Evolutionary conservation across 176 grass and related monocot genomes (phyloP).

Genomic region (Hordeum marinum): DNA sequence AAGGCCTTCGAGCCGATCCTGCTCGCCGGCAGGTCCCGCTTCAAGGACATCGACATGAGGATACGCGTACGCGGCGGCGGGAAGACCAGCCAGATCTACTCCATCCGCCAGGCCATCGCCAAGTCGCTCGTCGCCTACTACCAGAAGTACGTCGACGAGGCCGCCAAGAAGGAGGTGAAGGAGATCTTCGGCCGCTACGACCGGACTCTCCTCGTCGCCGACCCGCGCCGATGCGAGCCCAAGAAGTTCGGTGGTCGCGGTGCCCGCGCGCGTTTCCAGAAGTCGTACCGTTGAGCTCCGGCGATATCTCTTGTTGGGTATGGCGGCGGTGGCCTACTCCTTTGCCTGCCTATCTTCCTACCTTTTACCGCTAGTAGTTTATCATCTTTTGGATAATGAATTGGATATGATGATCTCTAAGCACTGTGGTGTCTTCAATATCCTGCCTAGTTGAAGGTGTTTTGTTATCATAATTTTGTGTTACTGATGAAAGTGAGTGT

Average conservation of each 20-base stretch:
- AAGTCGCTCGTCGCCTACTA: conserved; percentile 69
- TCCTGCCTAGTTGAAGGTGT: background rate
- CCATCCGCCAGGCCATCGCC: conserved; percentile 77
- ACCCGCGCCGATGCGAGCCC: conserved; percentile 76
- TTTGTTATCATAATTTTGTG: background rate
- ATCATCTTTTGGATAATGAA: background rate
- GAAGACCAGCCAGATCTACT: conserved; percentile 81
- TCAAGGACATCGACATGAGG: conserved; percentile 80
- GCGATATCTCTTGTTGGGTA: background rate
- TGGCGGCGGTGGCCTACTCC: background rate
- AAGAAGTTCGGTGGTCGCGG: conserved; percentile 88
- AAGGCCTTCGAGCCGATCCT: conserved; percentile 81
- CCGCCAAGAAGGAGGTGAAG: conserved; percentile 80
- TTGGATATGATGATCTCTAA: background rate
- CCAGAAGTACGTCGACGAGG: conserved; percentile 92
- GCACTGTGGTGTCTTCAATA: background rate
- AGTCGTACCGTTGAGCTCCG: conserved; percentile 60
- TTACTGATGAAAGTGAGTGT: background rate
- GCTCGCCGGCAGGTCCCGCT: conserved; percentile 53
- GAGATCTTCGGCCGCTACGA: conserved; percentile 75
- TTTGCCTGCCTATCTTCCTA: background rate
- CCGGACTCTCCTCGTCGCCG: conserved; percentile 81
- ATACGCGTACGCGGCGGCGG: conserved; percentile 76
- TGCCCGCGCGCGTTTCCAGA: conserved; percentile 78
- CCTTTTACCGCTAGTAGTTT: background rate